Evolutionary conservation across 2,329 filamentous ascomycete genomes (phyloP).

Genomic region (Pyricularia sp.): DNA sequence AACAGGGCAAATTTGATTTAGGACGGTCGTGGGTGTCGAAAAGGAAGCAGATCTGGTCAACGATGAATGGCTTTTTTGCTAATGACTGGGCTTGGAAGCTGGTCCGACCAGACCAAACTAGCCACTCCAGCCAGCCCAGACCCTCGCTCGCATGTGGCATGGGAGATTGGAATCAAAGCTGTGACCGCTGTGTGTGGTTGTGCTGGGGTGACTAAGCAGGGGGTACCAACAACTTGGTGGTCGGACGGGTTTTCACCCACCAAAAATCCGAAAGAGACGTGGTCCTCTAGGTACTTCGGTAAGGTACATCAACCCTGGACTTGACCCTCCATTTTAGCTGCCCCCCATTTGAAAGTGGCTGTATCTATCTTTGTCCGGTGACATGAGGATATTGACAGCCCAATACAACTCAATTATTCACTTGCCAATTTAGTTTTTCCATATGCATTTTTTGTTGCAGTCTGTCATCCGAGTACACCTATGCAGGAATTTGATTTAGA

Average conservation of each 20-base stretch:
- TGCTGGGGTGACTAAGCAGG: neutral
- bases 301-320: neutral
- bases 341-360: neutral
- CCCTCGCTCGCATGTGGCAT: neutral
- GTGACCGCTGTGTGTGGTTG: neutral
- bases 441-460: neutral
- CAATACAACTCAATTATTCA: neutral
- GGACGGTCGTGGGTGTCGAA: neutral
- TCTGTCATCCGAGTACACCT: neutral
- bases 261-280: neutral
- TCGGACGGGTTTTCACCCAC: neutral
- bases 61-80: slow-evolving; percentile 3
- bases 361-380: neutral
- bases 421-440: neutral
- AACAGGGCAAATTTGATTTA: neutral
- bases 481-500: neutral
- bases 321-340: neutral
- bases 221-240: neutral
- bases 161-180: neutral
- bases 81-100: slow-evolving; percentile 1
- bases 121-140: neutral
- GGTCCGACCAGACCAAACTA: neutral
- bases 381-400: neutral
- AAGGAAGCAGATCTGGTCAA: neutral
- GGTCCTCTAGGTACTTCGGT: neutral